Percentiles rank a stretch among this genome's conserved stretches.
These are phyloP conservation scores for Lactuca sativa DNA, from an alignment of 129 eudicot genomes.

Conservation along the genomic window DNA sequence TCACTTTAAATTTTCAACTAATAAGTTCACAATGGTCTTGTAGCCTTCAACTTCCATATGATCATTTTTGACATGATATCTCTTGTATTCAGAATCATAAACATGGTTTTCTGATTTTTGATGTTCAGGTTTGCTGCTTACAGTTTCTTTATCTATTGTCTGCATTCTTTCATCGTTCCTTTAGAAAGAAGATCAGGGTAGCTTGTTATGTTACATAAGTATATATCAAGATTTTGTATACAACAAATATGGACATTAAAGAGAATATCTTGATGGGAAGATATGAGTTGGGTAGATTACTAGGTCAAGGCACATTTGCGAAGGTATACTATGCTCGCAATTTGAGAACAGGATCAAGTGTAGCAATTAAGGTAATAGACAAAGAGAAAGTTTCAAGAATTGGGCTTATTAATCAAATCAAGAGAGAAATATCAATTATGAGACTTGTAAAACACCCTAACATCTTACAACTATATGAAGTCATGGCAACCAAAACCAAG, in stretches of 20 bases:
- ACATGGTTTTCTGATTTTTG: slow-evolving; percentile 12
- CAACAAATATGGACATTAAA: slow-evolving; percentile 45
- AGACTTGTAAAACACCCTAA: slow-evolving; percentile 78
- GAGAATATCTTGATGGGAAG: slow-evolving; percentile 60
- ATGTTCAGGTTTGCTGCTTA: slow-evolving; percentile 27
- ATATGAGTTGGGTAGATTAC: slow-evolving; percentile 75
- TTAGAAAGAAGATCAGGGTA: slow-evolving; percentile 11
- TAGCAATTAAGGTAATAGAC: slow-evolving; percentile 80
- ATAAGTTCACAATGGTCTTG: slow-evolving; percentile 1
- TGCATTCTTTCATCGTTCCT: slow-evolving; percentile 25
- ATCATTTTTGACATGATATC: not conserved
- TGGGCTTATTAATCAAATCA: slow-evolving; percentile 72
- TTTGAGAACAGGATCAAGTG: slow-evolving; percentile 58
- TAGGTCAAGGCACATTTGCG: slow-evolving; percentile 93
- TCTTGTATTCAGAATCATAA: slow-evolving; percentile 5
- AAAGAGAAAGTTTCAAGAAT: slow-evolving; percentile 66
- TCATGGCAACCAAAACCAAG: slow-evolving; percentile 85
- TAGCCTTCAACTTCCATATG: not conserved
- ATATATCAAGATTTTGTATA: slow-evolving; percentile 2
- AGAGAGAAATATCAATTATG: slow-evolving; percentile 82
- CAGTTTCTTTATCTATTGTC: slow-evolving; percentile 11
- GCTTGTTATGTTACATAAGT: not conserved
- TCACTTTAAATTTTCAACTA: not conserved
- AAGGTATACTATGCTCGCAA: slow-evolving; percentile 74
- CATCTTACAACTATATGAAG: slow-evolving; percentile 73